These are phyloP conservation scores for Clarkia xantiana DNA, from an alignment of 345 rosid genomes.

Conservation along the genomic window DNA sequence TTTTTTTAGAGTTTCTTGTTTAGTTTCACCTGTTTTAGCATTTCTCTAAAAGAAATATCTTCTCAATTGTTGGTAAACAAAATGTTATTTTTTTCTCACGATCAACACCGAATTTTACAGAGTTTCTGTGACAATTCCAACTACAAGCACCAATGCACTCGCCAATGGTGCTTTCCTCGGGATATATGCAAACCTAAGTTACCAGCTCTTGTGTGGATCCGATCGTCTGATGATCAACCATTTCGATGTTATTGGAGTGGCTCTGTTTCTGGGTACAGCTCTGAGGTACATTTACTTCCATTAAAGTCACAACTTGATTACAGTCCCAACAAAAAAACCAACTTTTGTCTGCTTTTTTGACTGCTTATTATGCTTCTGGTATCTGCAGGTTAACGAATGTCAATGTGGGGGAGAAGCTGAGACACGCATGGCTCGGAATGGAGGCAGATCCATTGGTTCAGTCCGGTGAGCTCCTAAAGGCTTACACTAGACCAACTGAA, in stretches of 20 bases:
- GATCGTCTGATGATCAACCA: conserved; percentile 58
- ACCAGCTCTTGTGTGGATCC: conserved; percentile 71
- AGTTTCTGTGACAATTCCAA: conserved; percentile 68
- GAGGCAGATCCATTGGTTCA: conserved; percentile 73
- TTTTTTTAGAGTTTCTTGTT: too few relatives aligned
- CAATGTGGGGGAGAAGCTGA: conserved; percentile 4
- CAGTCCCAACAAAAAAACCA: too few relatives aligned
- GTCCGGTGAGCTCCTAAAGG: conserved; percentile 49
- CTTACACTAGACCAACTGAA: conserved; percentile 39
- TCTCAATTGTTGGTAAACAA: too few relatives aligned
- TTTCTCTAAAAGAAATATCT: too few relatives aligned
- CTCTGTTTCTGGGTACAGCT: conserved; percentile 70
- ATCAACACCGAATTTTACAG: conserved; percentile 16
- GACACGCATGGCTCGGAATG: conserved; percentile 64
- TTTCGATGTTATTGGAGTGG: conserved; percentile 94
- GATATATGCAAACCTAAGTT: conserved; percentile 67
- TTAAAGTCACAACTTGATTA: too few relatives aligned
- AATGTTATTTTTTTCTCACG: too few relatives aligned
- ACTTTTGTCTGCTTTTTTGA: too few relatives aligned
- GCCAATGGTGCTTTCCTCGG: conserved; percentile 93
- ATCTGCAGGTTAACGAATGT: conserved; percentile 4
- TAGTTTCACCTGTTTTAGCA: not conserved
- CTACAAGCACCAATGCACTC: conserved; percentile 51
- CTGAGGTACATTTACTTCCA: conserved; percentile 39
- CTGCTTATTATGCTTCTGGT: too few relatives aligned